phyloP scores from a whole-genome alignment of 352 stramenopile genomes.

The Phytophthora chlamydospora region DNA sequence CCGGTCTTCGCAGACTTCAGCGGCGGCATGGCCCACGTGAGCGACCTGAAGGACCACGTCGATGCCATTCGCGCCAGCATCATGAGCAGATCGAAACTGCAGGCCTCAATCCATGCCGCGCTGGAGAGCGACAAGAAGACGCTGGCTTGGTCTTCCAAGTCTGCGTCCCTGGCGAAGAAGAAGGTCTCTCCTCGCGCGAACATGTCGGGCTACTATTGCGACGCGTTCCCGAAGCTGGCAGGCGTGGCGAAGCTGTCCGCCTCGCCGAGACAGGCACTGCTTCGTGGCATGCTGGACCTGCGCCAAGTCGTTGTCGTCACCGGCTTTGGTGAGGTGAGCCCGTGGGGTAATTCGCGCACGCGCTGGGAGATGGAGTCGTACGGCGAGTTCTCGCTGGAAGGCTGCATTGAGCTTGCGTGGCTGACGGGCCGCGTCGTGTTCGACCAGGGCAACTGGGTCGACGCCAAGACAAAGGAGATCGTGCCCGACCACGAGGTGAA shows the following conservation, averaged over 20 bases:
- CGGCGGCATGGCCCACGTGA: constrained; percentile 78
- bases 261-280: constrained; percentile 45
- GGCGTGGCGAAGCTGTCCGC: constrained; percentile 40
- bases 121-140: constrained; percentile 50
- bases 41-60: constrained; percentile 73
- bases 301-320: constrained; percentile 83
- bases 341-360: constrained; percentile 85
- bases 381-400: constrained; percentile 90
- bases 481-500: constrained; percentile 83
- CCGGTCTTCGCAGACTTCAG: constrained; percentile 84
- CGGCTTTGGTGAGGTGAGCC: constrained; percentile 87
- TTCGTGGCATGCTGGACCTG: constrained; percentile 83
- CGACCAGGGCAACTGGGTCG: constrained; percentile 84
- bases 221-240: constrained; percentile 67
- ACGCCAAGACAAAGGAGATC: constrained; percentile 81
- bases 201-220: constrained; percentile 78
- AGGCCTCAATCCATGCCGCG: constrained; percentile 50
- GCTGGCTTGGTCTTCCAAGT: constrained; percentile 23
- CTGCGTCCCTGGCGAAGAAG: constrained; percentile 24
- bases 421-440: constrained; percentile 83
- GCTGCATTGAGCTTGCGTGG: constrained; percentile 89
- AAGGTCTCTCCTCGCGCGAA: constrained; percentile 60
- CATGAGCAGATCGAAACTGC: constrained; percentile 64
- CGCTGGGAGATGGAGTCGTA: constrained; percentile 92
- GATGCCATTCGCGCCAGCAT: constrained; percentile 60